Conservation (phyloP, 768 basidiomycete species). For the Russula earlei region DNA sequence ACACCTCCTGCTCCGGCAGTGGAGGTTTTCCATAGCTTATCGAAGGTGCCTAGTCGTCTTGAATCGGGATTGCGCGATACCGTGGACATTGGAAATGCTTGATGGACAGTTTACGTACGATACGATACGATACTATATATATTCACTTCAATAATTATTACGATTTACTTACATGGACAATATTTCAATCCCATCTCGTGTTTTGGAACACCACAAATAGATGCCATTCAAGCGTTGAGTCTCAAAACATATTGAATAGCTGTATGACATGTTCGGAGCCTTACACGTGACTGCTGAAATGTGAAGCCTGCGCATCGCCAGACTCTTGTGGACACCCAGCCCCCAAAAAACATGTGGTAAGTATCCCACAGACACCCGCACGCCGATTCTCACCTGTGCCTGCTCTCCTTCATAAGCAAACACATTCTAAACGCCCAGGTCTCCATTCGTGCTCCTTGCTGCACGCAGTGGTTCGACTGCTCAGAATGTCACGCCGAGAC, state of each 20-base stretch:
- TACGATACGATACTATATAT: not conserved
- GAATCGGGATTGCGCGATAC: not conserved
- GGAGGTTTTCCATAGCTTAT: not conserved
- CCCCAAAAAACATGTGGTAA: not conserved
- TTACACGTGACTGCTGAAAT: too few relatives aligned
- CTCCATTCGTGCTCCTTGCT: constrained; percentile 91
- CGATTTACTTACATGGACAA: too few relatives aligned
- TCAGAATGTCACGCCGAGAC: constrained; percentile 88
- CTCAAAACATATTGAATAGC: too few relatives aligned
- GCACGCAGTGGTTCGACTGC: constrained; percentile 97
- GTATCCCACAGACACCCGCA: not conserved
- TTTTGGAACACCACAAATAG: too few relatives aligned
- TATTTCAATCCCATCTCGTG: too few relatives aligned
- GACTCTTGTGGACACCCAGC: not conserved
- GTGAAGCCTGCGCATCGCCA: too few relatives aligned
- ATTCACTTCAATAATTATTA: not conserved
- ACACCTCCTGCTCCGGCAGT: constrained; percentile 6
- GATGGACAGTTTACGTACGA: not conserved
- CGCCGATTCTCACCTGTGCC: not conserved
- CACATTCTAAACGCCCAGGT: constrained; percentile 96
- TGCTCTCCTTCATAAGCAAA: constrained; percentile 45
- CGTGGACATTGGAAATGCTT: not conserved
- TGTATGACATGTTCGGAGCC: too few relatives aligned
- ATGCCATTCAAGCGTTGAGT: too few relatives aligned
- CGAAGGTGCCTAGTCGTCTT: not conserved